Evolutionary conservation across 208 protist species (phyloP), one percentile per base, ranked within the genome.

Genomic region (Leishmania tropica): DNA sequence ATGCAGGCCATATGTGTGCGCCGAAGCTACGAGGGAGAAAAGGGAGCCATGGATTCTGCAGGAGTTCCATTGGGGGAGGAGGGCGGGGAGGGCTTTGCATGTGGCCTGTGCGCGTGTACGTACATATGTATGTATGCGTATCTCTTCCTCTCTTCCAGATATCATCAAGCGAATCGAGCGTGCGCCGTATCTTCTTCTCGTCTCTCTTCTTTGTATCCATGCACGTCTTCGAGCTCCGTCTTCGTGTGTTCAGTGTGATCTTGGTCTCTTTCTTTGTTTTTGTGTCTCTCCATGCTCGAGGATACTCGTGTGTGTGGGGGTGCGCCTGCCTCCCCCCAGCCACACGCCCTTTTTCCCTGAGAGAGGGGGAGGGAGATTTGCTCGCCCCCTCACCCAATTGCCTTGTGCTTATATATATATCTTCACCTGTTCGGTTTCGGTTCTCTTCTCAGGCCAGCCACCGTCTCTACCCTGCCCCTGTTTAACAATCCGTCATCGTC

Each of bases 51-150:
- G 0, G 13, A 19, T 17, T 68, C 13, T 35, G 31, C 31, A 35
- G 62, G 31, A 40, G 31, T 1, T 64, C n/a, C 17, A 83, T 24
- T 51, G n/a, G 53, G 51, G 71, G 51, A 19, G 53, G n/a, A 17
- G 51, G 28, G 56, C 24, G 17, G 56, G 28, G 28, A 62, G 24
- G 56, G 2, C 28, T 54, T 85, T 80, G 53, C 24, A 80, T 75
- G 58, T 83, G 28, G 45, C 17, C 13, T 70, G 64, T 31, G 60
- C 60, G 13, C 40, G 40, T 83, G 54, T 83, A 67, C 0, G 31
- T 83, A 68, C 31, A 51, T 82, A n/a, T 77, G 48, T 85, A 35
- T 74, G 47, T 19, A 51, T 75, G 7, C 24, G 75, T 65, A 6
- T 72, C 65, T 47, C 65, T n/a, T 37, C 21, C 40, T 19, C 24